Evolutionary conservation across 495 filamentous ascomycete species (phyloP), one percentile per base, ranked within the genome.

Genomic region (Talaromyces nanjingensis): DNA sequence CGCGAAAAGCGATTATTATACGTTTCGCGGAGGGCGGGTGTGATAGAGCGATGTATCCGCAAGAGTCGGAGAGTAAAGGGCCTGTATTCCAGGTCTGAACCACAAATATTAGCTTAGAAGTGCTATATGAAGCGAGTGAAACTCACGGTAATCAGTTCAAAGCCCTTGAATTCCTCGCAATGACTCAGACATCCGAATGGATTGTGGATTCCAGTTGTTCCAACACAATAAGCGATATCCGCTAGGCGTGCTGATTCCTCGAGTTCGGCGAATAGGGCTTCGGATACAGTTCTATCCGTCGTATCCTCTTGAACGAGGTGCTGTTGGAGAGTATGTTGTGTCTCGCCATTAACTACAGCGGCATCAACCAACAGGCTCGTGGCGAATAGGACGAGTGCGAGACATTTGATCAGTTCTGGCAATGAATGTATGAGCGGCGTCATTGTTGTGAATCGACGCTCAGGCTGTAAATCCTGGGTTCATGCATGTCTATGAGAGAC

Each of bases 161-260:
- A 87, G 22, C 81, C 74, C 14, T 87, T 81, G 66, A 97, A 96
- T 34, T 97, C 90, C 7, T 74, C 70, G 74, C 94, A 98, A 69
- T 87, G 90, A 64, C 89, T 92, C 25, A 87, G 83, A 72, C 94
- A 98, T 49, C 84, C 70, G 71, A 98, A 98, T 8, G 94, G 94
- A 62, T 85, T 83, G 7, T 81, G 75, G 62, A 98, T 85, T 37
- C 94, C 94, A n/a, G 85, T 81, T n/a, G 83, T 86, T 49, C 91
- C 90, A 62, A 98, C 89, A 73, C 94, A 98, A 80, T 98, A 98
- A 31, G 92, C 80, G 57, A 98, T 94, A 66, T 98, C 96, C 29
- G 97, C 93, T 3, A 98, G 81, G 53, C 92, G 87, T 14, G 93
- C 84, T 60, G 93, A 76, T 70, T 96, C 91, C 68, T 96, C 91